Percentiles rank a stretch among this genome's conserved stretches.
phyloP scores from a whole-genome alignment of 2,329 filamentous ascomycete species.

The Nigrospora sphaerica region DNA sequence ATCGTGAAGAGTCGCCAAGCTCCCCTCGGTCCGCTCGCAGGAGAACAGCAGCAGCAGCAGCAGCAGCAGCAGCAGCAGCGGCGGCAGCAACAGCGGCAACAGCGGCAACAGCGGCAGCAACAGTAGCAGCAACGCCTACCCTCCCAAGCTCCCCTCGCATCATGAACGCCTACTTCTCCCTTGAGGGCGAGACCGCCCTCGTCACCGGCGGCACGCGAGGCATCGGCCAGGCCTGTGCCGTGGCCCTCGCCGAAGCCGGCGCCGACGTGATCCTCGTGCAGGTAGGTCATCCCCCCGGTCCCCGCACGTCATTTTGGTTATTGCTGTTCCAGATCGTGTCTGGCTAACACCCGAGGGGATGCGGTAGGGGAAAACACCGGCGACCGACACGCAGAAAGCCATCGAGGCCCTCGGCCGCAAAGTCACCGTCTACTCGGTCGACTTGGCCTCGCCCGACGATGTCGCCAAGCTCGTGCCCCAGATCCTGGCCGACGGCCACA shows the following conservation, averaged over 20 bases:
- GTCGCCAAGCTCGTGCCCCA: slow-evolving; percentile 54
- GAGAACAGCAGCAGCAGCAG: background rate
- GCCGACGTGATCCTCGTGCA: slow-evolving; percentile 50
- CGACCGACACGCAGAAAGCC: slow-evolving; percentile 47
- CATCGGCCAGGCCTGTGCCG: slow-evolving; percentile 49
- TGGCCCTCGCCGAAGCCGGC: slow-evolving; percentile 52
- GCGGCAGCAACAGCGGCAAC: background rate
- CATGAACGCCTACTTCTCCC: slow-evolving; percentile 37
- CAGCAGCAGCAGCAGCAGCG: background rate
- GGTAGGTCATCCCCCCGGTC: slow-evolving; percentile 21
- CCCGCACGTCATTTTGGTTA: background rate
- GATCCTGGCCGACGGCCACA: slow-evolving; percentile 54
- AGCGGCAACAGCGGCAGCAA: background rate
- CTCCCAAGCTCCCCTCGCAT: background rate
- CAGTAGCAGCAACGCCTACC: background rate
- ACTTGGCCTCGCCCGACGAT: slow-evolving; percentile 55
- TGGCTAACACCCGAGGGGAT: background rate
- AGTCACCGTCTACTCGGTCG: slow-evolving; percentile 60
- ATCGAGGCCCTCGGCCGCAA: slow-evolving; percentile 61
- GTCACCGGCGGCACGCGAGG: slow-evolving; percentile 51
- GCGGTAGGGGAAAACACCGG: slow-evolving; percentile 31
- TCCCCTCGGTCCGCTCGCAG: background rate
- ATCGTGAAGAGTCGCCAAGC: too few relatives aligned
- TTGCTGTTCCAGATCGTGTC: too few relatives aligned
- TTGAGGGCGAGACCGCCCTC: slow-evolving; percentile 49